Evolutionary conservation across 768 basidiomycete genomes (phyloP).

Genomic region (Leccinum variicolor): DNA sequence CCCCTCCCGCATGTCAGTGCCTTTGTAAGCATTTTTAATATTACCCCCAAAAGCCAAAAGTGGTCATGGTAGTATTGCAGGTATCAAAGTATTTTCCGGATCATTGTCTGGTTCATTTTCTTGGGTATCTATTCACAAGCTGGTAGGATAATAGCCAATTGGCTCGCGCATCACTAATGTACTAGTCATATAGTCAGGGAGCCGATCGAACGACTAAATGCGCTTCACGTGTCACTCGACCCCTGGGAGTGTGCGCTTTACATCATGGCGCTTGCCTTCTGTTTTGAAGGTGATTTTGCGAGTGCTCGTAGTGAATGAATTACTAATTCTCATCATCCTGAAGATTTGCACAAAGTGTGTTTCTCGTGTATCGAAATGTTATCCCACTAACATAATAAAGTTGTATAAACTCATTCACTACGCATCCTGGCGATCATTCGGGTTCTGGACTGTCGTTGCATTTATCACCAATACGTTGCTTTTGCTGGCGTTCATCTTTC

Average conservation of each 20-base stretch:
- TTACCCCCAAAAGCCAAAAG: neutral
- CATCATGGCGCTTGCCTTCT: slow-evolving; percentile 70
- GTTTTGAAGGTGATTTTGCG: slow-evolving; percentile 64
- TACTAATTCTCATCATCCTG: slow-evolving; percentile 19
- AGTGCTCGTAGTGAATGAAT: slow-evolving; percentile 34
- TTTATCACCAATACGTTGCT: slow-evolving; percentile 74
- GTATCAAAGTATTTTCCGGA: slow-evolving; percentile 84
- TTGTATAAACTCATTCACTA: slow-evolving; percentile 69
- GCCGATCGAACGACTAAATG: slow-evolving; percentile 69
- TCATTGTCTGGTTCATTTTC: slow-evolving; percentile 74
- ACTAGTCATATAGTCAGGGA: slow-evolving; percentile 53
- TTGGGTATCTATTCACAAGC: slow-evolving; percentile 81
- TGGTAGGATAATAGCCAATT: slow-evolving; percentile 41
- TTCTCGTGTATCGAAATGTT: neutral
- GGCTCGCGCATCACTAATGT: neutral
- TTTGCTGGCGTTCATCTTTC: slow-evolving; percentile 68
- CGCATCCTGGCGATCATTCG: slow-evolving; percentile 77
- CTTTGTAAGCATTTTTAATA: slow-evolving; percentile 42
- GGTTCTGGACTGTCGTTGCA: slow-evolving; percentile 73
- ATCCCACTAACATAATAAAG: slow-evolving; percentile 34
- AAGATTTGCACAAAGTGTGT: slow-evolving; percentile 27
- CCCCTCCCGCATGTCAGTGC: slow-evolving; percentile 75
- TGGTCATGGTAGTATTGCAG: slow-evolving; percentile 32
- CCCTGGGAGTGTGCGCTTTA: slow-evolving; percentile 81
- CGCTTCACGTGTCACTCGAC: slow-evolving; percentile 55